Base-by-base conservation (phyloP, 1,284 basidiomycete genomes). In the Cryptococcus jaspeensis region DNA sequence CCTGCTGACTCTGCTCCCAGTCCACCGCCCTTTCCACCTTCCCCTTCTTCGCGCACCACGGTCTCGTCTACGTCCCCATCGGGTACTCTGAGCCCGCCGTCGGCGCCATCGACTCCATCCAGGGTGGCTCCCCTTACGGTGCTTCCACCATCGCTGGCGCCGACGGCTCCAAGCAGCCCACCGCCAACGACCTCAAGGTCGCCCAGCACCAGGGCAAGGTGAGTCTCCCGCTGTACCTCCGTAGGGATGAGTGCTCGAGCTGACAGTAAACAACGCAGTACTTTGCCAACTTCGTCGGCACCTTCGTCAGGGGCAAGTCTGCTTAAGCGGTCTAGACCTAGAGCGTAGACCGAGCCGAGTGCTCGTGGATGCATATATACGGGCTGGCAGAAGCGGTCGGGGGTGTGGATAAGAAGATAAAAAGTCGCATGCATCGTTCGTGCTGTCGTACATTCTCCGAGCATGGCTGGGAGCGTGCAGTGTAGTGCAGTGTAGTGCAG, bases 11-110 rank as follows among this genome's bases (percentile, higher is more conserved):
- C 36, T 44, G 15, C 40, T 16, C 18, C 48, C 20, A 65, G 72
- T 72, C 83, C 23, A 92, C 91, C 41, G 80, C 81, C 36, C 62
- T 86, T 60, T 84, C 82, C 67, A 74, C 82, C 43, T 62, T 92
- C 52, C 89, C 89, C 23, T 89, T 87, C 47, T 80, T 92, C 62
- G 80, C 83, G 20, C 91, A 94, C 78, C 90, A 44, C 37, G 25
- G 41, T 61, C 63, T 71, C 55, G 53, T 69, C 61, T 90, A 81
- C 72, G 88, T 92, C 9, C 90, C 90, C 25, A 80, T 91, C 55
- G 91, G 65, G 48, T 47, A 60, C 55, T 20, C 39, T 41, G 32
- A 20, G 5, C 40, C 47, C n/a, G 12, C 37, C 15, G 28, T 81
- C 59, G 69, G 78, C 1, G 82, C 85, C 69, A 72, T 91, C 61